phyloP scores from a whole-genome alignment of 805 yeast genomes.

The Saccharomycopsis sp. region DNA sequence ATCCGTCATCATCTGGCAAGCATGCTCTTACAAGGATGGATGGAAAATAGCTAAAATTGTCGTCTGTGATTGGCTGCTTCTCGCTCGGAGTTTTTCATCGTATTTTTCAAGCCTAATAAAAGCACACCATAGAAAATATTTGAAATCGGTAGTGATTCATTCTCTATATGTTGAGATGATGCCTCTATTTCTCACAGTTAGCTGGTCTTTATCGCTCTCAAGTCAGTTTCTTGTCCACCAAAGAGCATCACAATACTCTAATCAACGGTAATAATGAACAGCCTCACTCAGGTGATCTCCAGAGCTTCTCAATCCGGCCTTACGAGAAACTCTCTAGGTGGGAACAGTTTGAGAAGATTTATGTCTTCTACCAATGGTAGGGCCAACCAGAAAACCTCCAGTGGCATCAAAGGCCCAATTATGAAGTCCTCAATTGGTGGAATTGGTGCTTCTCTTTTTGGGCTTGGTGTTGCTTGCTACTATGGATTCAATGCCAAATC shows the following conservation, averaged over 20 bases:
- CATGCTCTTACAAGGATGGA: not conserved
- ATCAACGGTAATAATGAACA: not conserved
- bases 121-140: not conserved
- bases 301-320: not conserved
- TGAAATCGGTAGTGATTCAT: not conserved
- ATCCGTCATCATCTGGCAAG: no score
- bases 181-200: not conserved
- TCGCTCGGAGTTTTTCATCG: not conserved
- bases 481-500: conserved; percentile 74
- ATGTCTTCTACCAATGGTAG: not conserved
- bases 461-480: conserved; percentile 37
- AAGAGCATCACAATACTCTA: not conserved
- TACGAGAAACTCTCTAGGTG: not conserved
- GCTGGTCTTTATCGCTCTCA: not conserved
- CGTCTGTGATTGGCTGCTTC: not conserved
- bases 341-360: not conserved
- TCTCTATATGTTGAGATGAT: not conserved
- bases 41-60: not conserved
- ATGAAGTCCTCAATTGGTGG: conserved; percentile 14
- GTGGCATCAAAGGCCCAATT: not conserved
- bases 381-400: not conserved
- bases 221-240: not conserved
- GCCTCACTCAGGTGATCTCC: not conserved
- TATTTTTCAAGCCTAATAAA: not conserved
- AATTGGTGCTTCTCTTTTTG: conserved; percentile 21